These are phyloP conservation scores for Bruguiera hainesii DNA, from an alignment of 441 rosid species.

Conservation along the genomic window DNA sequence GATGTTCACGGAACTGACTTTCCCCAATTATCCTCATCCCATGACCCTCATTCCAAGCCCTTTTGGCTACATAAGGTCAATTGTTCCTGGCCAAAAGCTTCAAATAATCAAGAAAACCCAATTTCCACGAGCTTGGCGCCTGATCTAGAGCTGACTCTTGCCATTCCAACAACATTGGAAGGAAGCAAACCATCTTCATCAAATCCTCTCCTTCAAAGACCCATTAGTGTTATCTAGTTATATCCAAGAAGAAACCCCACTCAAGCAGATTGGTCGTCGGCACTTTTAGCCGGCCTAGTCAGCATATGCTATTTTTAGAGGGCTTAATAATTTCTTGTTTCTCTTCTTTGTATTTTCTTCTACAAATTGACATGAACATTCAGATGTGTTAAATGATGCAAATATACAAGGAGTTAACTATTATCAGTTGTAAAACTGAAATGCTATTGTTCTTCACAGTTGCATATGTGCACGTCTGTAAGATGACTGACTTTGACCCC, in stretches of 20 bases:
- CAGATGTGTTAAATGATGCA: too few relatives aligned
- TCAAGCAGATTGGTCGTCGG: not conserved
- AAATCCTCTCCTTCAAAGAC: constrained; percentile 26
- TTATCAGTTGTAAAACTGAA: too few relatives aligned
- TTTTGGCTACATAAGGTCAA: constrained; percentile 22
- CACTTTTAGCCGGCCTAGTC: not conserved
- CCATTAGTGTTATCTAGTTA: constrained; percentile 41
- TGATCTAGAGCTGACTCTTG: constrained; percentile 67
- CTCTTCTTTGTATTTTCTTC: too few relatives aligned
- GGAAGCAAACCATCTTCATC: constrained; percentile 26
- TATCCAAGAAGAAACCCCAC: not conserved
- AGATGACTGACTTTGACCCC: too few relatives aligned
- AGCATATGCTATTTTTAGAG: too few relatives aligned
- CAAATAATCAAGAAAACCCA: constrained; percentile 20
- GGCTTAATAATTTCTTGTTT: too few relatives aligned
- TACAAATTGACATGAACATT: too few relatives aligned
- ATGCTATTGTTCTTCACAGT: too few relatives aligned
- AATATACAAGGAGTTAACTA: too few relatives aligned
- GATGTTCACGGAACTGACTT: constrained; percentile 20
- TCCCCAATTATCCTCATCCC: constrained; percentile 16
- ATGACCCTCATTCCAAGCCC: not conserved
- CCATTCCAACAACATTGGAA: constrained; percentile 35
- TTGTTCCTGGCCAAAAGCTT: constrained; percentile 20
- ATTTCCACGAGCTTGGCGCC: constrained; percentile 22
- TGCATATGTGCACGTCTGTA: too few relatives aligned